Percentiles rank a stretch among this genome's conserved stretches.
phyloP scores from a whole-genome alignment of 2,329 filamentous ascomycete genomes.

The Phyllosticta citriasiana region DNA sequence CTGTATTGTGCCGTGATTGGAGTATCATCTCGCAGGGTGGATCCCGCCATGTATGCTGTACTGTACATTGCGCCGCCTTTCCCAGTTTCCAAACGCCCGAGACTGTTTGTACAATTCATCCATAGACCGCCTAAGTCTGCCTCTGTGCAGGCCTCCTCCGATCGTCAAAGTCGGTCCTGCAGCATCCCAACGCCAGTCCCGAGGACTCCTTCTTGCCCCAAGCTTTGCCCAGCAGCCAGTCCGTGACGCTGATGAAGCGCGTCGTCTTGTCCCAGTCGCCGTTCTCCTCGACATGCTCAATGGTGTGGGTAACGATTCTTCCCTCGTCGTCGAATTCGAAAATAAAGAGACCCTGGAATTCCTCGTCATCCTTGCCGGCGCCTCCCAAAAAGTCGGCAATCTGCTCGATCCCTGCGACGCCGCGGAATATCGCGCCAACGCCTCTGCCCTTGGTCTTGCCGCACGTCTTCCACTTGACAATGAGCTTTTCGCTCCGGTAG shows the following conservation, averaged over 20 bases:
- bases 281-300: conserved; percentile 82
- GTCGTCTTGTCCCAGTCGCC: conserved; percentile 75
- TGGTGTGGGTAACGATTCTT: conserved; percentile 75
- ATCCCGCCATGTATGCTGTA: background rate
- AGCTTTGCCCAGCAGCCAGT: conserved; percentile 83
- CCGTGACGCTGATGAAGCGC: conserved; percentile 81
- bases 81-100: background rate
- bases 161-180: conserved; percentile 3
- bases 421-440: conserved; percentile 35
- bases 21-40: background rate
- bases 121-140: background rate
- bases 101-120: conserved; percentile 17
- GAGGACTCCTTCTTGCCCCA: conserved; percentile 35
- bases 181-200: conserved; percentile 9
- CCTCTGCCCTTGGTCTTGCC: conserved; percentile 40
- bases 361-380: conserved; percentile 42
- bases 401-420: conserved; percentile 33
- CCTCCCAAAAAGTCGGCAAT: conserved; percentile 47
- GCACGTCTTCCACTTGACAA: conserved; percentile 80
- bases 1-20: background rate
- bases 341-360: conserved; percentile 85
- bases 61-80: background rate
- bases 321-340: conserved; percentile 92
- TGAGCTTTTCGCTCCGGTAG: conserved; percentile 61
- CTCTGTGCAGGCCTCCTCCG: background rate